phyloP scores from a whole-genome alignment of 192 early-diverging fungal genomes.

The Coemansia sp. region DNA sequence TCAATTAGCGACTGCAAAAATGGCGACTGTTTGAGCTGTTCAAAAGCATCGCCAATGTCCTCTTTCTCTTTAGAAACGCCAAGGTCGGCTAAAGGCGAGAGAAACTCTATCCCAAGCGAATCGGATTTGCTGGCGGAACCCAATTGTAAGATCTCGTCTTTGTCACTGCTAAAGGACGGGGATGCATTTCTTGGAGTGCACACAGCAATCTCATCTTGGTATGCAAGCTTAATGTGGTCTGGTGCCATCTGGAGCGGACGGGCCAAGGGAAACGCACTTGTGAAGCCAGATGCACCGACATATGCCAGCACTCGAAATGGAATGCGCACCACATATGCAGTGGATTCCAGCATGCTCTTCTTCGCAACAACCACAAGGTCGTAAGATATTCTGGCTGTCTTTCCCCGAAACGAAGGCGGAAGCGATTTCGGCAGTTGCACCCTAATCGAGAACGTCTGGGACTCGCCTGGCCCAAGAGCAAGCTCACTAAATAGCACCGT shows the following conservation, averaged over 20 bases:
- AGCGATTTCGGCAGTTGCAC: constrained; percentile 38
- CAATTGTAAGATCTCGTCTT: neutral
- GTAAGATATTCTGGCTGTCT: constrained; percentile 35
- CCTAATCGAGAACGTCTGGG: constrained; percentile 46
- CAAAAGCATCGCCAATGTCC: constrained; percentile 9
- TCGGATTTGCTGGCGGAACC: neutral
- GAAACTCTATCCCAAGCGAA: neutral
- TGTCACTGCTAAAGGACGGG: constrained; percentile 14
- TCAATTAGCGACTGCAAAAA: constrained; percentile 25
- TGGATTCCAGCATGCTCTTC: constrained; percentile 46
- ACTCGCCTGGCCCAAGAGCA: constrained; percentile 42
- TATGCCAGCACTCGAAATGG: constrained; percentile 44
- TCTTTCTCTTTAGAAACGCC: neutral
- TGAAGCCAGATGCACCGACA: constrained; percentile 2
- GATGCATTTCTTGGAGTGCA: constrained; percentile 39
- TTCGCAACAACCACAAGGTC: constrained; percentile 50
- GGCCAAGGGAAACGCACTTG: constrained; percentile 20
- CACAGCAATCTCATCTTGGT: constrained; percentile 24
- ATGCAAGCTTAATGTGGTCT: constrained; percentile 24
- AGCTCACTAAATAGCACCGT: constrained; percentile 53
- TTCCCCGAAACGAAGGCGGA: constrained; percentile 51
- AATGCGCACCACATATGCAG: constrained; percentile 35
- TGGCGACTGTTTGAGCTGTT: constrained; percentile 20
- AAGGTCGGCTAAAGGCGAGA: neutral
- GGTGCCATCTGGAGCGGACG: constrained; percentile 39